A percentile compares a stretch with the other conserved stretches of the same genome.
These are phyloP conservation scores for Fusarium redolens DNA, from an alignment of 2,329 filamentous ascomycete genomes.

Conservation along the genomic window DNA sequence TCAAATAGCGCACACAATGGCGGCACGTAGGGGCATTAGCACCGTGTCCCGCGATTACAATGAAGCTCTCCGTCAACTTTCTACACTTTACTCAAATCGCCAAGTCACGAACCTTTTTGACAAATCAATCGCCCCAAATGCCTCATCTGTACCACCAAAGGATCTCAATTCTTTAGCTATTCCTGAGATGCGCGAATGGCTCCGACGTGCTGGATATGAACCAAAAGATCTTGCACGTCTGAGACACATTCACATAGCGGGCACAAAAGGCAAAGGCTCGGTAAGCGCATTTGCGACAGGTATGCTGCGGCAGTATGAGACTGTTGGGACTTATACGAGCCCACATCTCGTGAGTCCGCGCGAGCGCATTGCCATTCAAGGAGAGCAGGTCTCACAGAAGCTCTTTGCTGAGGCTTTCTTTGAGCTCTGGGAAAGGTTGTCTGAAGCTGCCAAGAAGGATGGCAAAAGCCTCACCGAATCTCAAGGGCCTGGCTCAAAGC, in stretches of 20 bases:
- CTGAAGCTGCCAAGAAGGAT: conserved; percentile 50
- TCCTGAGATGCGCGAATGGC: conserved; percentile 85
- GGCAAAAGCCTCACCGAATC: conserved; percentile 55
- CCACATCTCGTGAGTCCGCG: conserved; percentile 86
- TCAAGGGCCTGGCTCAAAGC: conserved; percentile 73
- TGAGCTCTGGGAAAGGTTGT: conserved; percentile 79
- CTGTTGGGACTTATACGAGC: conserved; percentile 83
- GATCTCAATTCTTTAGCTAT: conserved; percentile 78
- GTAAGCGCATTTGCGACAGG: conserved; percentile 86
- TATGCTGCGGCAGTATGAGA: conserved; percentile 68
- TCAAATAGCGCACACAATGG: conserved; percentile 5
- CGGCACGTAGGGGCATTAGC: conserved; percentile 12
- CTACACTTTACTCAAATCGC: conserved; percentile 83
- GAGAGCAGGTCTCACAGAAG: conserved; percentile 73
- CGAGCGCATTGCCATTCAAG: conserved; percentile 86
- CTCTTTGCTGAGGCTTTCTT: conserved; percentile 84
- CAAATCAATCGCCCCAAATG: conserved; percentile 44
- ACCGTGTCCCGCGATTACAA: conserved; percentile 59
- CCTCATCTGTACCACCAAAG: conserved; percentile 54
- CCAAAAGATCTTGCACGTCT: conserved; percentile 56
- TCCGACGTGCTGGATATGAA: conserved; percentile 79
- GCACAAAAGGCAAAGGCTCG: conserved; percentile 94
- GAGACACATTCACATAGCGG: conserved; percentile 82
- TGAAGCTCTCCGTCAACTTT: conserved; percentile 79
- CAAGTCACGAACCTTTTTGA: conserved; percentile 67